Evolutionary conservation across 345 rosid species (phyloP).

Genomic region (Eucalyptus rudis): DNA sequence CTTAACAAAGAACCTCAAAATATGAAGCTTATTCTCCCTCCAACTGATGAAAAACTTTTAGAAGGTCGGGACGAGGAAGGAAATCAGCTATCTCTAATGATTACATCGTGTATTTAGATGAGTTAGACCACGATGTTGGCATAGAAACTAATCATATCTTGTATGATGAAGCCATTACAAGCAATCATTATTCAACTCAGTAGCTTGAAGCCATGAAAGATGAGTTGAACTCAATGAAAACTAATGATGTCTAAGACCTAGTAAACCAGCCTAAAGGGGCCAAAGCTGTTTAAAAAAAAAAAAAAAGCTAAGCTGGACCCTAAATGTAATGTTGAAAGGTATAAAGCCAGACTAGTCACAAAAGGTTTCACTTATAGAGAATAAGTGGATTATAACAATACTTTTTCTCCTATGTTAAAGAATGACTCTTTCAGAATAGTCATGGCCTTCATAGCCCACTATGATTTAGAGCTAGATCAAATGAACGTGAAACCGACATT

Average conservation of each 20-base stretch:
- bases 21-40: neutral
- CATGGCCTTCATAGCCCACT: neutral
- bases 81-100: neutral
- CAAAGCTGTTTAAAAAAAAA: neutral
- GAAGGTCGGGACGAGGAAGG: neutral
- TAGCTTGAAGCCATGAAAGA: too few relatives aligned
- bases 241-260: neutral
- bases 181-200: neutral
- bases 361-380: neutral
- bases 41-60: neutral
- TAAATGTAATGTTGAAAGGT: neutral
- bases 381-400: neutral
- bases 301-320: neutral
- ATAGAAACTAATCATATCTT: too few relatives aligned
- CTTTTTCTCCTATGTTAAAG: neutral
- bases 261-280: fast-evolving
- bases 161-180: neutral
- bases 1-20: neutral
- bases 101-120: neutral
- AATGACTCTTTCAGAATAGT: neutral
- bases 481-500: fast-evolving
- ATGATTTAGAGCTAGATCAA: neutral
- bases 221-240: neutral
- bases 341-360: neutral
- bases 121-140: neutral